phyloP scores from a whole-genome alignment of 2,329 filamentous ascomycete genomes.

The Metarhizium brunneum region DNA sequence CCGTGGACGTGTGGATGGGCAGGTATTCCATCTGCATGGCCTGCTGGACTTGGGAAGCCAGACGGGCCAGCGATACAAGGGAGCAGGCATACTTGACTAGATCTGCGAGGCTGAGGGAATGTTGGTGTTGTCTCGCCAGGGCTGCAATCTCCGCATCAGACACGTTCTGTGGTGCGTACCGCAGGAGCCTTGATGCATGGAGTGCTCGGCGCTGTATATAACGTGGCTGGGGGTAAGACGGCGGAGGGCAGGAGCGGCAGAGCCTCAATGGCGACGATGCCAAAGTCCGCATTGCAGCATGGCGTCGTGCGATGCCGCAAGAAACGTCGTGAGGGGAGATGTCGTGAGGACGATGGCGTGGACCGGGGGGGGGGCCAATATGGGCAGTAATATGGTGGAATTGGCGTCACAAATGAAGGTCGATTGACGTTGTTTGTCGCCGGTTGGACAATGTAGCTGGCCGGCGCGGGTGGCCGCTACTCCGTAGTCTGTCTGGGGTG shows the following conservation, averaged over 20 bases:
- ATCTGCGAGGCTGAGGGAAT: constrained; percentile 77
- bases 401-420: too few species aligned
- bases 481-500: too few species aligned
- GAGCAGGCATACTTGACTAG: constrained; percentile 61
- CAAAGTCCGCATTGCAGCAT: constrained; percentile 8
- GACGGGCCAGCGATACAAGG: not conserved
- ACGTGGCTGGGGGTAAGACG: not conserved
- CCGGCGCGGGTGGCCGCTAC: too few species aligned
- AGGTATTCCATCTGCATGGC: not conserved
- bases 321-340: too few species aligned
- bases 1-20: not conserved
- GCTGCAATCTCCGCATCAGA: constrained; percentile 69
- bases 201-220: not conserved
- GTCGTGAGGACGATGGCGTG: too few species aligned
- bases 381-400: too few species aligned
- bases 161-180: constrained; percentile 20
- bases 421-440: too few species aligned
- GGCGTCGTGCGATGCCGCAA: not conserved
- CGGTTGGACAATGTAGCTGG: too few species aligned
- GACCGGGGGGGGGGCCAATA: too few species aligned
- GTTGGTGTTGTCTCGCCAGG: constrained; percentile 68
- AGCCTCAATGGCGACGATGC: constrained; percentile 1
- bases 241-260: not conserved
- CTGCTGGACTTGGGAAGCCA: not conserved
- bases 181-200: not conserved